phyloP scores from a whole-genome alignment of 805 yeast genomes.

The Metschnikowia cubensis region DNA sequence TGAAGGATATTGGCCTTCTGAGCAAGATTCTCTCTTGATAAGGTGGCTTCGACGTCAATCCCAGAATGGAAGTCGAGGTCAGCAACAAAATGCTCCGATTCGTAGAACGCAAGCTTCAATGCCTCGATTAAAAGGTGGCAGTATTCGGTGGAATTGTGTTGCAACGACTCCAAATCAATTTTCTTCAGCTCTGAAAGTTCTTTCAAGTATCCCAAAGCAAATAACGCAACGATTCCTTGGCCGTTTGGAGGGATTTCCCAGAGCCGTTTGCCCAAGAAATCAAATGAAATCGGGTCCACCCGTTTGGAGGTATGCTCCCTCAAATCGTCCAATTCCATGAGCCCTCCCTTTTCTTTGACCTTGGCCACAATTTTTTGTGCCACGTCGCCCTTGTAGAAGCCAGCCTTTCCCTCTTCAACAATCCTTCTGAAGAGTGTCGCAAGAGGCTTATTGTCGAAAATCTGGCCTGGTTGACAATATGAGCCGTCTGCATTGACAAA shows the following conservation, averaged over 20 bases:
- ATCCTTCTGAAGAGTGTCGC: slow-evolving; percentile 52
- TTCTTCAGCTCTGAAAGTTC: slow-evolving; percentile 45
- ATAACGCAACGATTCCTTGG: slow-evolving; percentile 71
- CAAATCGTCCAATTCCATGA: slow-evolving; percentile 54
- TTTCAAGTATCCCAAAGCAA: slow-evolving; percentile 63
- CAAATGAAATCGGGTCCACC: slow-evolving; percentile 59
- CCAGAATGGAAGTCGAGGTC: slow-evolving; percentile 48
- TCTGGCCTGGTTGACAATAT: slow-evolving; percentile 27
- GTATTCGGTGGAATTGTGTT: slow-evolving; percentile 69
- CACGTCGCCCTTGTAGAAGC: slow-evolving; percentile 66
- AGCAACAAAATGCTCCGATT: slow-evolving; percentile 68
- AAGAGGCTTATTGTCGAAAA: slow-evolving; percentile 45
- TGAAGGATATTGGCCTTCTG: slow-evolving; percentile 8
- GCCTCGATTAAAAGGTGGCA: slow-evolving; percentile 66
- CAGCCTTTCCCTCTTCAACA: slow-evolving; percentile 56
- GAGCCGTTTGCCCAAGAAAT: slow-evolving; percentile 48
- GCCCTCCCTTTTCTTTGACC: slow-evolving; percentile 51
- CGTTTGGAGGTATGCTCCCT: slow-evolving; percentile 53
- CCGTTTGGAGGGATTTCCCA: slow-evolving; percentile 89
- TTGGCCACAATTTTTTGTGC: slow-evolving; percentile 62
- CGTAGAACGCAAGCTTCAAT: slow-evolving; percentile 69
- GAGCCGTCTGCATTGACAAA: slow-evolving; percentile 15
- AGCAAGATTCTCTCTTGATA: slow-evolving; percentile 25
- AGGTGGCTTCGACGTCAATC: slow-evolving; percentile 37
- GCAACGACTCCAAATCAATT: slow-evolving; percentile 37